Percentiles rank a stretch among this genome's conserved stretches.
Evolutionary conservation across 495 filamentous ascomycete genomes (phyloP).

Genomic region (Margaritispora aquatica): DNA sequence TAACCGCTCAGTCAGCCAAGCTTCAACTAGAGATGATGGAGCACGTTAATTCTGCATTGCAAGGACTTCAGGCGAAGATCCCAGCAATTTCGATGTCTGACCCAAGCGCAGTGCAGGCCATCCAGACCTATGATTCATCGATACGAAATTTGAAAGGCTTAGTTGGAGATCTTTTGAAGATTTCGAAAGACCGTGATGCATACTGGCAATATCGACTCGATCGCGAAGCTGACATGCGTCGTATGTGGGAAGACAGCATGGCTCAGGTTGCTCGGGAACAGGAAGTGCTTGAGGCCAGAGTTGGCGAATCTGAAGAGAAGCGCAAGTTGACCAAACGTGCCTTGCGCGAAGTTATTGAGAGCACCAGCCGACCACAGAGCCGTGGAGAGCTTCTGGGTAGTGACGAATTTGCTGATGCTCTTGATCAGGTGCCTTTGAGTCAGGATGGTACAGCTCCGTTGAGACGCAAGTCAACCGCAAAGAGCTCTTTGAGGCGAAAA

Average conservation of each 20-base stretch:
- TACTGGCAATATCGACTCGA: conserved; percentile 96
- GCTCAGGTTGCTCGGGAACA: conserved; percentile 87
- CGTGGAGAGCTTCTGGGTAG: conserved; percentile 22
- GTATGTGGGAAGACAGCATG: conserved; percentile 99
- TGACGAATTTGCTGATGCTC: conserved; percentile 28
- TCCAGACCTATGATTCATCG: conserved; percentile 84
- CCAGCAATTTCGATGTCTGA: conserved; percentile 67
- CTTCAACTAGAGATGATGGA: conserved; percentile 85
- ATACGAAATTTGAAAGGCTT: conserved; percentile 82
- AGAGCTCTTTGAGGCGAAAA: conserved; percentile 41
- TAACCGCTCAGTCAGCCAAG: conserved; percentile 90
- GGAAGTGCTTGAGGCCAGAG: conserved; percentile 77
- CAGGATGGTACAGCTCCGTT: conserved; percentile 22
- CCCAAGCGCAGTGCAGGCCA: conserved; percentile 65
- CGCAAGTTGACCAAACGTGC: conserved; percentile 83
- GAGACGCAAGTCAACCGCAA: conserved; percentile 37
- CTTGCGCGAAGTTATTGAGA: conserved; percentile 78
- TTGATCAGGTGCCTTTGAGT: conserved; percentile 19
- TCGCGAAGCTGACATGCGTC: conserved; percentile 77
- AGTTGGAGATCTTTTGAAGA: conserved; percentile 81
- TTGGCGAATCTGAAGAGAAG: conserved; percentile 87
- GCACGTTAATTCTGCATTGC: conserved; percentile 75
- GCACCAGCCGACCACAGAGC: conserved; percentile 38
- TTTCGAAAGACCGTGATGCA: conserved; percentile 85
- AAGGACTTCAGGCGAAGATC: conserved; percentile 62